phyloP scores from a whole-genome alignment of 1,284 basidiomycete genomes.

The Earliella scabrosa region DNA sequence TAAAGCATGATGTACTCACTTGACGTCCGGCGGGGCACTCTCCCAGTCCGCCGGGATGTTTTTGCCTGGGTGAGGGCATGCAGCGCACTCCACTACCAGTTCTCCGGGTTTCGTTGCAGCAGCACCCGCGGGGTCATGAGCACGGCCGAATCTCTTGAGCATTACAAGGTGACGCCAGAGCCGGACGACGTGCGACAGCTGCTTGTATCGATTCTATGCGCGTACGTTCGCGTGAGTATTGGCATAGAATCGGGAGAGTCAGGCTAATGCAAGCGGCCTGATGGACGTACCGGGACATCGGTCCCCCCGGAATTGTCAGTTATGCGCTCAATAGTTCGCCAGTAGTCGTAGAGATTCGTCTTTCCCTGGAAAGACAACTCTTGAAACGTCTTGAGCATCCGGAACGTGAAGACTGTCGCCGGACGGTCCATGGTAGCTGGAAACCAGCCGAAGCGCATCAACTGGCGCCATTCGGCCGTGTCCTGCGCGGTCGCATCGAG shows the following conservation, averaged over 20 bases:
- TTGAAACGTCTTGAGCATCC: slow-evolving; percentile 18
- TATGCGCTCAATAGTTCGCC: slow-evolving; percentile 6
- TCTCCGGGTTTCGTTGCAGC: slow-evolving; percentile 15
- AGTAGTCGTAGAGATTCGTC: slow-evolving; percentile 19
- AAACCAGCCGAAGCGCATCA: slow-evolving; percentile 18
- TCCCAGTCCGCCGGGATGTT: slow-evolving; percentile 24
- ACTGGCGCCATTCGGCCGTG: slow-evolving; percentile 5
- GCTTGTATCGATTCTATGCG: slow-evolving; percentile 8
- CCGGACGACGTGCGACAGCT: not conserved
- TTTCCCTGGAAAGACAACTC: slow-evolving; percentile 16
- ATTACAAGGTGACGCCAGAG: slow-evolving; percentile 26
- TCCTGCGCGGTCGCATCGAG: not conserved
- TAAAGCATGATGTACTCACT: no score
- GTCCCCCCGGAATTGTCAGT: no score
- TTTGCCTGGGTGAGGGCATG: slow-evolving; percentile 32
- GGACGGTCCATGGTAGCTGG: slow-evolving; percentile 12
- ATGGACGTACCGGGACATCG: not conserved
- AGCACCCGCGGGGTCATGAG: slow-evolving; percentile 21
- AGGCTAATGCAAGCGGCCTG: no score
- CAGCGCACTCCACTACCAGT: no score
- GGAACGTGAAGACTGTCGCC: slow-evolving; percentile 17
- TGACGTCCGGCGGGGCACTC: slow-evolving; percentile 6
- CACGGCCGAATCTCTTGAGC: slow-evolving; percentile 29
- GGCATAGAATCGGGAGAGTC: not conserved
- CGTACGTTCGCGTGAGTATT: no score